Evolutionary conservation across 1,284 basidiomycete species (phyloP).

Genomic region (Ganoderma multipileum): DNA sequence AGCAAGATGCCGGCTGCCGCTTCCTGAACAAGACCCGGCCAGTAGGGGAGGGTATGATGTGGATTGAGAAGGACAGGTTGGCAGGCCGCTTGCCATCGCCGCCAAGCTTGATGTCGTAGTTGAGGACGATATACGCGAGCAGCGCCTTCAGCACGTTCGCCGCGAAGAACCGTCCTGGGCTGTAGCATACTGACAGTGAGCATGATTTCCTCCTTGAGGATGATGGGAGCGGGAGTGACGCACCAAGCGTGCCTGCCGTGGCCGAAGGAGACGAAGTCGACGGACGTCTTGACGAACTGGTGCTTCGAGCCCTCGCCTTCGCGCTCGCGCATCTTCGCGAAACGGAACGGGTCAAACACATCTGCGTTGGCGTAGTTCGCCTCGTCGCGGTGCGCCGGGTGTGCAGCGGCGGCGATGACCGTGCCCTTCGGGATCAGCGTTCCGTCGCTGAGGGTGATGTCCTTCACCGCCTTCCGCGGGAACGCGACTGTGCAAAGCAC

Average conservation of each 20-base stretch:
- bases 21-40: conserved; percentile 20
- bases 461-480: conserved; percentile 38
- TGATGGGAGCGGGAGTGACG: conserved; percentile 11
- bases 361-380: conserved; percentile 46
- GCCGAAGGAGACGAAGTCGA: conserved; percentile 35
- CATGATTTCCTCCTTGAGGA: neutral
- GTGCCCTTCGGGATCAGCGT: conserved; percentile 50
- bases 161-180: conserved; percentile 55
- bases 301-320: conserved; percentile 31
- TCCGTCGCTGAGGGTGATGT: conserved; percentile 49
- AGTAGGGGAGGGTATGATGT: neutral
- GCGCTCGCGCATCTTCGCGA: conserved; percentile 47
- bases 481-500: conserved; percentile 21
- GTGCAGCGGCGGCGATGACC: conserved; percentile 47
- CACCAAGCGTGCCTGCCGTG: conserved; percentile 36
- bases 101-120: conserved; percentile 45
- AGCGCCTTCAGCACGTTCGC: conserved; percentile 52
- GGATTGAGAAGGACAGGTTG: neutral
- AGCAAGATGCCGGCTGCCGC: conserved; percentile 1
- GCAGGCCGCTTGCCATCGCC: conserved; percentile 12
- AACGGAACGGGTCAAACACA: conserved; percentile 54
- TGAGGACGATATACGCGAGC: conserved; percentile 49
- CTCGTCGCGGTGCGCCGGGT: conserved; percentile 48
- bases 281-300: conserved; percentile 43
- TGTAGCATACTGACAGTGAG: conserved; percentile 6